Evolutionary conservation across 2,329 filamentous ascomycete species (phyloP).

Genomic region (Xylaria sp.): DNA sequence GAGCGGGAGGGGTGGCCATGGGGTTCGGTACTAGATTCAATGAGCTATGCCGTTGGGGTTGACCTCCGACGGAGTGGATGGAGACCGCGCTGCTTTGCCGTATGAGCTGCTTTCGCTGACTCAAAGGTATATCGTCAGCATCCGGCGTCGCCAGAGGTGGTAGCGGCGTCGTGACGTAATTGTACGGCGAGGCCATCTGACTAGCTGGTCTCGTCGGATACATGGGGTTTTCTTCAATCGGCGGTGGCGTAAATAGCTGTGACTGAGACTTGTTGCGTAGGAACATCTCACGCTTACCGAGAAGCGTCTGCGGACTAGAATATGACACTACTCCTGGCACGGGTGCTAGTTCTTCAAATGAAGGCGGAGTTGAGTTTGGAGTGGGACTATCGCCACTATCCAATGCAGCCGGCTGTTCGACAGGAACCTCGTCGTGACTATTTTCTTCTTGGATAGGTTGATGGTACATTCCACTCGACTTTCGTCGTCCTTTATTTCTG

Average conservation of each 20-base stretch:
- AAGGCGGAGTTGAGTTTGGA: conserved; percentile 25
- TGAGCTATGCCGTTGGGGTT: conserved; percentile 19
- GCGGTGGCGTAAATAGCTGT: conserved; percentile 40
- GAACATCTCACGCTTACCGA: conserved; percentile 61
- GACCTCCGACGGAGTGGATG: conserved; percentile 25
- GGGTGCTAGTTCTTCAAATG: conserved; percentile 33
- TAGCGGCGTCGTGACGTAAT: conserved; percentile 42
- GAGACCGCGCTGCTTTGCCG: conserved; percentile 55
- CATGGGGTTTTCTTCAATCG: conserved; percentile 35
- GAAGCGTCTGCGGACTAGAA: conserved; percentile 59
- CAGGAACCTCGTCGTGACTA: conserved; percentile 27
- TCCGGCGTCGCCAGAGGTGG: conserved; percentile 46
- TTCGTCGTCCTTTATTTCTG: conserved; percentile 35
- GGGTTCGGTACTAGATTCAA: not conserved
- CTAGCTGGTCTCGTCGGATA: conserved; percentile 40
- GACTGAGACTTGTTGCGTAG: conserved; percentile 58
- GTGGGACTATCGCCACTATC: conserved; percentile 30
- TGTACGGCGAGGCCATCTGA: conserved; percentile 50
- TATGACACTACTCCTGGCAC: conserved; percentile 56
- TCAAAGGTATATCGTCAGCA: conserved; percentile 73
- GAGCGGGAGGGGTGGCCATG: conserved; percentile 15
- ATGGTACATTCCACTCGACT: conserved; percentile 37
- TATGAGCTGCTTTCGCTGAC: conserved; percentile 67
- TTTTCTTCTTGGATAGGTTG: conserved; percentile 54
- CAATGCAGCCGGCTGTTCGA: conserved; percentile 26